These are phyloP conservation scores for Rutidosis leptorrhynchoides DNA, from an alignment of 129 eudicot genomes.

Conservation along the genomic window DNA sequence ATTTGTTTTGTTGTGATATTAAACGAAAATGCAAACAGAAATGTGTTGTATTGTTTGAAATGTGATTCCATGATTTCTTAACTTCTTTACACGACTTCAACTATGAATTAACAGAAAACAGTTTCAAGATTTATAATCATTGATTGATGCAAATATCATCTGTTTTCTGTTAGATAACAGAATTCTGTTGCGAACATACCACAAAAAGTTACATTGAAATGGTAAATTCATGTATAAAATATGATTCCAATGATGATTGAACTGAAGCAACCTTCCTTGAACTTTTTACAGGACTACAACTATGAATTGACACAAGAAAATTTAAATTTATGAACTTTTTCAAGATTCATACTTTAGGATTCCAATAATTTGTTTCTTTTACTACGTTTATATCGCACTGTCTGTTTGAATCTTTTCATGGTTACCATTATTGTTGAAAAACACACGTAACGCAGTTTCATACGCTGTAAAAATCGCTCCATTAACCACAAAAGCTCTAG, in stretches of 20 bases:
- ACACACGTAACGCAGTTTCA: conserved; percentile 69
- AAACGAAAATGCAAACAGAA: conserved; percentile 14
- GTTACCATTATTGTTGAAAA: conserved; percentile 37
- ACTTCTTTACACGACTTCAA: conserved; percentile 20
- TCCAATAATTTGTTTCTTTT: not conserved
- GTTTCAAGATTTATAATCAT: conserved; percentile 15
- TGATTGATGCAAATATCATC: not conserved
- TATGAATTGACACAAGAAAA: conserved; percentile 9
- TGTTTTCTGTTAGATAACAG: not conserved
- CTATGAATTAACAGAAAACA: conserved; percentile 11
- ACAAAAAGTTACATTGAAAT: conserved; percentile 15
- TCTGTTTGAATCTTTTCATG: conserved; percentile 38
- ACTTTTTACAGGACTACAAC: conserved; percentile 22
- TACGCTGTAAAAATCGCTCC: conserved; percentile 83
- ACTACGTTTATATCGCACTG: conserved; percentile 21
- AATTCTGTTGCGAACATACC: not conserved
- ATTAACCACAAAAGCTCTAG: conserved; percentile 83
- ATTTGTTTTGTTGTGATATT: not conserved
- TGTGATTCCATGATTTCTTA: conserved; percentile 17
- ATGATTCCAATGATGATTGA: conserved; percentile 18
- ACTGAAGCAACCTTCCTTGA: conserved; percentile 5
- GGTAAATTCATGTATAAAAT: conserved; percentile 15
- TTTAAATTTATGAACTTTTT: not conserved
- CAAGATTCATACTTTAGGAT: conserved; percentile 17
- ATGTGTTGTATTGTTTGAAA: conserved; percentile 6